Conservation (phyloP, 306 rosid species). For the Benincasa hispida region DNA sequence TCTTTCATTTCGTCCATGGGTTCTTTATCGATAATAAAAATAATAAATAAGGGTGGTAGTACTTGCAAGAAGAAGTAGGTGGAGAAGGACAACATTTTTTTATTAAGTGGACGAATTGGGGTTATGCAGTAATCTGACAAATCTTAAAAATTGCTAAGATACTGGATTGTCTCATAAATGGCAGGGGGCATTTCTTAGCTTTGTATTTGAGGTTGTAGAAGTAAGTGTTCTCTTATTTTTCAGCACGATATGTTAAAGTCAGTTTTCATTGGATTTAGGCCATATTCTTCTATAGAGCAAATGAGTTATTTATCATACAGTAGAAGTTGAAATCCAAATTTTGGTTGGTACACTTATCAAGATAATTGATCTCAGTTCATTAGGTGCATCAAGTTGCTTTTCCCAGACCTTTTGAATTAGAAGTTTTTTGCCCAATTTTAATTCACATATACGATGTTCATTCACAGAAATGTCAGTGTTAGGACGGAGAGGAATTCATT, state of each 20-base stretch:
- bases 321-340: background rate
- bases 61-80: background rate
- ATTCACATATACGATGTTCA: background rate
- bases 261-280: background rate
- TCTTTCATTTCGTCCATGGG: too few species aligned
- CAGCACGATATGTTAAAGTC: background rate
- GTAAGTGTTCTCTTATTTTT: background rate
- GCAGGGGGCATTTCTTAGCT: background rate
- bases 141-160: background rate
- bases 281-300: background rate
- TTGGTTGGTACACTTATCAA: background rate
- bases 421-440: background rate
- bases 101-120: background rate
- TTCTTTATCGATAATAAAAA: too few species aligned
- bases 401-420: background rate
- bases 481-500: constrained; percentile 50
- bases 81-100: background rate
- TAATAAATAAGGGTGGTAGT: background rate
- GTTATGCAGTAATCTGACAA: background rate
- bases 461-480: constrained; percentile 40
- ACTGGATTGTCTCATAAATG: background rate
- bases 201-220: background rate
- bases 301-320: too few species aligned
- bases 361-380: background rate
- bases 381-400: background rate